Evolutionary conservation across 2,329 filamentous ascomycete genomes (phyloP).

Genomic region (Coniella vitis): DNA sequence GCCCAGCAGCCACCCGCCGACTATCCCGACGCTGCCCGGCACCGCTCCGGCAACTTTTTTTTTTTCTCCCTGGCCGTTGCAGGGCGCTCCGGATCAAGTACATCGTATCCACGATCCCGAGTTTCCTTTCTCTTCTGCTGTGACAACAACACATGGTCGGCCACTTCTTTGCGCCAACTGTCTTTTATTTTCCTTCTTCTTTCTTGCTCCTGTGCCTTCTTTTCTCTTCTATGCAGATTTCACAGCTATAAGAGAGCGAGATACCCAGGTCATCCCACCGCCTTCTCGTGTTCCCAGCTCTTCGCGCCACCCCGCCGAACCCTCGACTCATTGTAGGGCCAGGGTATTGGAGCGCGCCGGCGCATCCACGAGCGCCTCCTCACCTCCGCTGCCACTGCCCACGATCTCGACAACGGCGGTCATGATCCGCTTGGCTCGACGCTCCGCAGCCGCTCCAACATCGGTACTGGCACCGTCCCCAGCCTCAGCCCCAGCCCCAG

Average conservation of each 20-base stretch:
- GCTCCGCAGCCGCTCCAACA: constrained; percentile 26
- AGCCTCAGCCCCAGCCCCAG: constrained; percentile 27
- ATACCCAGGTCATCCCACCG: not conserved
- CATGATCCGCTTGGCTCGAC: constrained; percentile 33
- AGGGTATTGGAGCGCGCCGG: not conserved
- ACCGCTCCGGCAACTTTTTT: not conserved
- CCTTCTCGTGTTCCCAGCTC: not conserved
- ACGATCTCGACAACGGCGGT: not conserved
- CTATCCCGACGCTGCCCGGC: constrained; percentile 1
- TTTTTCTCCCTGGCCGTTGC: not conserved
- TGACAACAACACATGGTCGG: too few relatives aligned
- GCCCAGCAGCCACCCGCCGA: not conserved
- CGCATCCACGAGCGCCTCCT: not conserved
- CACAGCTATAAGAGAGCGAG: not conserved
- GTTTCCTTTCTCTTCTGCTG: too few relatives aligned
- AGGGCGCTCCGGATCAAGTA: not conserved
- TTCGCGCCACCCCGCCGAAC: too few relatives aligned
- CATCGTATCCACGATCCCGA: not conserved
- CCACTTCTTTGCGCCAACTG: too few relatives aligned
- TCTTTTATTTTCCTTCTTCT: not conserved
- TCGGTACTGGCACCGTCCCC: constrained; percentile 39
- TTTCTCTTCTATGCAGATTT: not conserved
- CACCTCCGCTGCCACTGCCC: not conserved
- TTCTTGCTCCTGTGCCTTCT: not conserved
- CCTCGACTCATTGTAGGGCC: not conserved